Percentiles rank a stretch among this genome's conserved stretches.
Evolutionary conservation across 1,284 basidiomycete genomes (phyloP).

Genomic region (Pyrrhoderma noxium): DNA sequence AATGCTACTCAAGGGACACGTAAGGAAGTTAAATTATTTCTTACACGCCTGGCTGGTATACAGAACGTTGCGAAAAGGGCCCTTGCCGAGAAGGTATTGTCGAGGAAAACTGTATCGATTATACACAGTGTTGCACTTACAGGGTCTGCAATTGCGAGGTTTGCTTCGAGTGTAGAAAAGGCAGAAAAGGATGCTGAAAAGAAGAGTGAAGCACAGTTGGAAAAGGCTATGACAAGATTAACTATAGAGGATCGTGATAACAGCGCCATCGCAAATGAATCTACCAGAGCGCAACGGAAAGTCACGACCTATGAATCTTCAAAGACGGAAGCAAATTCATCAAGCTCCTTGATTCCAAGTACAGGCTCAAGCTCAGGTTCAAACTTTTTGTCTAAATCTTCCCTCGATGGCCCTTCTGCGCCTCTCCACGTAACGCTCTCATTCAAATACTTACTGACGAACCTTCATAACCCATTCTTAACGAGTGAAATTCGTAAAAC

Average conservation of each 20-base stretch:
- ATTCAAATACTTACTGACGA: slow-evolving; percentile 36
- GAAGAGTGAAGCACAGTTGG: background rate
- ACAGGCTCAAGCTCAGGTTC: no score
- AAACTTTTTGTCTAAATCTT: no score
- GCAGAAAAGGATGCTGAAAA: background rate
- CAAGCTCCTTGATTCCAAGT: no score
- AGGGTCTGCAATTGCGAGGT: background rate
- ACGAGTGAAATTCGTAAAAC: slow-evolving; percentile 24
- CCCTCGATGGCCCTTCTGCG: no score
- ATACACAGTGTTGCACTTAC: background rate
- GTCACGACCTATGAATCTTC: no score
- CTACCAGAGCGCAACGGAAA: background rate
- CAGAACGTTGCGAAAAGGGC: background rate
- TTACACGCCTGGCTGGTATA: background rate
- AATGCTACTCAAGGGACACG: background rate
- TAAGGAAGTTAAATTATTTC: background rate
- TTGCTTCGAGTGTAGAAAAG: background rate
- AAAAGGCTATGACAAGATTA: background rate
- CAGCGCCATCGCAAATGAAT: background rate
- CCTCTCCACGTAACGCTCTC: no score
- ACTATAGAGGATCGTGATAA: background rate
- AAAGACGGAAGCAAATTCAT: no score
- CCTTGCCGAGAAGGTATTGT: background rate
- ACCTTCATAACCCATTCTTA: slow-evolving; percentile 47
- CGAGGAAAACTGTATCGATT: background rate